phyloP scores from a whole-genome alignment of 495 filamentous ascomycete species.

The Talaromyces thailandensis region DNA sequence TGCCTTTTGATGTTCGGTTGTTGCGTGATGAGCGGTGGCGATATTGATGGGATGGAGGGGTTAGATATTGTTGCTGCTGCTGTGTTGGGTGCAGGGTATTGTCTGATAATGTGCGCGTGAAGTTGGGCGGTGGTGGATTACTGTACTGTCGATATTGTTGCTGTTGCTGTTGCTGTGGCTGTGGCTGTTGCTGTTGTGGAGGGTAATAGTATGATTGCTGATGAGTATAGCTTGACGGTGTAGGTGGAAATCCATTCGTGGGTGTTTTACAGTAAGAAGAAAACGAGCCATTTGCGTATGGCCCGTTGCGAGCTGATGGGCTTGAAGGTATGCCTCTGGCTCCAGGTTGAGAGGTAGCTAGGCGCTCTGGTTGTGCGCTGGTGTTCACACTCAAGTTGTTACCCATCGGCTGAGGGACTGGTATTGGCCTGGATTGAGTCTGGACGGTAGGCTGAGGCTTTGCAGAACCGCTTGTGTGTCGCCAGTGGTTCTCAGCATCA shows the following conservation, averaged over 20 bases:
- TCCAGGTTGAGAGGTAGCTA: conserved; percentile 7
- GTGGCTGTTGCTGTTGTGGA: conserved; percentile 9
- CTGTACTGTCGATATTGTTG: conserved; percentile 11
- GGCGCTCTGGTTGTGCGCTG: neutral
- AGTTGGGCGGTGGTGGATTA: conserved; percentile 11
- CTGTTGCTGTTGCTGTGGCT: conserved; percentile 10
- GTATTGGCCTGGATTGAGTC: conserved; percentile 1
- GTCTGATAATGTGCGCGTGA: conserved; percentile 9
- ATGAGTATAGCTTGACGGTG: neutral
- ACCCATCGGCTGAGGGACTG: neutral
- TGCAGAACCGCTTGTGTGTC: neutral
- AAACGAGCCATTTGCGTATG: conserved; percentile 8
- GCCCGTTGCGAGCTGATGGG: neutral
- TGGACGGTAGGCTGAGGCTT: conserved; percentile 1
- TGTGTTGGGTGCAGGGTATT: conserved; percentile 3
- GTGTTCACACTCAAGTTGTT: neutral
- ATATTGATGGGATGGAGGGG: conserved; percentile 11
- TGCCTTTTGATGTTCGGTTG: conserved; percentile 15
- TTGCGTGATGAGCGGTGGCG: conserved; percentile 14
- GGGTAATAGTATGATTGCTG: conserved; percentile 12
- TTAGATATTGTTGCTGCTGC: neutral
- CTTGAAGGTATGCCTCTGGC: conserved; percentile 3
- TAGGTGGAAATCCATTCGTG: neutral
- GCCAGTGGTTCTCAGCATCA: conserved; percentile 3
- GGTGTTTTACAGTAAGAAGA: conserved; percentile 5